phyloP scores from a whole-genome alignment of 192 early-diverging fungal species.

The Oehlia diaphana region DNA sequence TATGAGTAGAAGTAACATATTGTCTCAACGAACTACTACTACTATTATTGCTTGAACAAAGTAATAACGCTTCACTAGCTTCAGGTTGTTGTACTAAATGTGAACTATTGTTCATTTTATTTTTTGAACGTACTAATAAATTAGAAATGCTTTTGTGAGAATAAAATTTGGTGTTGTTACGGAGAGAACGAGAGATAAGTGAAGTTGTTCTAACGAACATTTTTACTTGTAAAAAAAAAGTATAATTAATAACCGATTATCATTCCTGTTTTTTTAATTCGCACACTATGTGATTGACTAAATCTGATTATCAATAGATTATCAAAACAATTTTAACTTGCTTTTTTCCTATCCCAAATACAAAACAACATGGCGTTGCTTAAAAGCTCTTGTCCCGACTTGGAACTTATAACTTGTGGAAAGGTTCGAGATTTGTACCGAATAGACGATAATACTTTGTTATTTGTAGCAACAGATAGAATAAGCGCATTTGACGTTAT shows the following conservation, averaged over 20 bases:
- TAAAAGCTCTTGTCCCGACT: conserved; percentile 83
- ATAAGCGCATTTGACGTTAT: conserved; percentile 98
- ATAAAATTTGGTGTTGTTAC: neutral
- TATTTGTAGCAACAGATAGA: conserved; percentile 98
- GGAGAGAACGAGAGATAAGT: neutral
- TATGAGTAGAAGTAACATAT: neutral
- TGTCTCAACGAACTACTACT: neutral
- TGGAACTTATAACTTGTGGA: conserved; percentile 91
- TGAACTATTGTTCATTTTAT: neutral
- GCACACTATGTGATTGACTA: too few relatives aligned
- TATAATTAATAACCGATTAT: neutral
- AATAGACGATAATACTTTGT: conserved; percentile 78
- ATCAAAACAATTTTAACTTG: too few relatives aligned
- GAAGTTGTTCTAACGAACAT: neutral
- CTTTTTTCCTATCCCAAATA: neutral
- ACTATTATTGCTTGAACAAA: neutral
- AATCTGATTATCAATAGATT: too few relatives aligned
- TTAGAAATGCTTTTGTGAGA: neutral
- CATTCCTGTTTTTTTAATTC: too few relatives aligned
- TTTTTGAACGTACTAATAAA: neutral
- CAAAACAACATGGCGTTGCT: conserved; percentile 42
- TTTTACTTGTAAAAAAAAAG: neutral
- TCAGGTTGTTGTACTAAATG: neutral
- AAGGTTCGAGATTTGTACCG: conserved; percentile 98
- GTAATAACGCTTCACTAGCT: neutral